phyloP scores from a whole-genome alignment of 108 stramenopile genomes.

The Schizochytrium sp. region DNA sequence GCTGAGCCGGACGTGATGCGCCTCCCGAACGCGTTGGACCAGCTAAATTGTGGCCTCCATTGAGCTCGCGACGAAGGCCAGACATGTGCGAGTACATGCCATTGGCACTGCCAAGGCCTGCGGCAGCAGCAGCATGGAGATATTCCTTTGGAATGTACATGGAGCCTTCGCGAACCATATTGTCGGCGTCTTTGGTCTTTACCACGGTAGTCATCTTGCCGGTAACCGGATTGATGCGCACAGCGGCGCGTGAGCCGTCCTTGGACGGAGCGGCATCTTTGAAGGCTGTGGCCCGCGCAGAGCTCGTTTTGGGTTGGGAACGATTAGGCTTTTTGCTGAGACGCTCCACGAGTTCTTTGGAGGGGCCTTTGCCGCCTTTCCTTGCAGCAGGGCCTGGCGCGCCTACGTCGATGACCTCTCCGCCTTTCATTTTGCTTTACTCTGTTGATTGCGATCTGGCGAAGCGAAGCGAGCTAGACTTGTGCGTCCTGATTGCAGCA shows the following conservation, averaged over 20 bases:
- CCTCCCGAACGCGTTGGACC: neutral
- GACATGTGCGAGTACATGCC: neutral
- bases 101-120: neutral
- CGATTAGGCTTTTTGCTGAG: neutral
- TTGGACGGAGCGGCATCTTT: neutral
- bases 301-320: neutral
- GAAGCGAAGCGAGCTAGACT: no score
- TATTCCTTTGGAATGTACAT: constrained; percentile 12
- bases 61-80: neutral
- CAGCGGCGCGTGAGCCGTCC: neutral
- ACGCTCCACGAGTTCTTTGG: constrained; percentile 8
- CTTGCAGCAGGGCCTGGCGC: no score
- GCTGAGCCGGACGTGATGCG: neutral
- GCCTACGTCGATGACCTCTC: neutral
- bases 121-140: neutral
- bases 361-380: neutral
- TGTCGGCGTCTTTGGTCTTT: neutral
- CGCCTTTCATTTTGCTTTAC: neutral
- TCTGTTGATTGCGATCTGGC: no score
- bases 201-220: neutral
- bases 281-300: neutral
- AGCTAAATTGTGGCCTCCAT: neutral
- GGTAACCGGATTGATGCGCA: neutral
- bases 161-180: constrained; percentile 13
- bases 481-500: no score